Conservation (phyloP, 2,329 filamentous ascomycete genomes). For the Talaromyces sp. region DNA sequence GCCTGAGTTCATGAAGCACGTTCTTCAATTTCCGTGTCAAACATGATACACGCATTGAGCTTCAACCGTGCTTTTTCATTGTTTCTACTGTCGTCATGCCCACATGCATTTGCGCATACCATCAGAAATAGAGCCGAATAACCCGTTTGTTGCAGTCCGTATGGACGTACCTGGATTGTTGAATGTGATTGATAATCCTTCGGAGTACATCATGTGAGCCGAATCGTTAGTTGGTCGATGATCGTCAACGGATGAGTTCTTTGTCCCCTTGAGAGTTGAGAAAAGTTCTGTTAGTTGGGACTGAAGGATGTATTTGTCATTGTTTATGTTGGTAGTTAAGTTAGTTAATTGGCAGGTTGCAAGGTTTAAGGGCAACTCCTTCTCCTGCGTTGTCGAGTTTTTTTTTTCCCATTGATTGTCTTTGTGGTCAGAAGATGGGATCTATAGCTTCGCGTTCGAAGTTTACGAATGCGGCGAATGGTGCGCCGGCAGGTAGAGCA, state of each 20-base stretch:
- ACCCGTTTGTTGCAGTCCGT: not conserved
- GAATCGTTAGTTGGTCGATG: not conserved
- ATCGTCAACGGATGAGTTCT: not conserved
- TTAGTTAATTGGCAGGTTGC: no score
- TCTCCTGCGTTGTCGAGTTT: not conserved
- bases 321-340: no score
- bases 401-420: not conserved
- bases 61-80: not conserved
- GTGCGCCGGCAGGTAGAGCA: not conserved
- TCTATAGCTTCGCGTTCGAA: not conserved
- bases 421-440: not conserved
- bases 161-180: not conserved
- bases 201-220: not conserved
- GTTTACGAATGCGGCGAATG: not conserved
- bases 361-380: no score
- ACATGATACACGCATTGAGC: not conserved
- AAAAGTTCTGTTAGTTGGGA: no score
- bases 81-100: not conserved
- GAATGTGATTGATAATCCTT: not conserved
- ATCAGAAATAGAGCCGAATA: not conserved
- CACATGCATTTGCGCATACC: not conserved
- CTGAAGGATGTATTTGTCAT: no score
- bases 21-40: not conserved
- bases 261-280: no score
- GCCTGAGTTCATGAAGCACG: no score